Conservation (phyloP, 139 green algal species). For the Dunaliella primolecta region DNA sequence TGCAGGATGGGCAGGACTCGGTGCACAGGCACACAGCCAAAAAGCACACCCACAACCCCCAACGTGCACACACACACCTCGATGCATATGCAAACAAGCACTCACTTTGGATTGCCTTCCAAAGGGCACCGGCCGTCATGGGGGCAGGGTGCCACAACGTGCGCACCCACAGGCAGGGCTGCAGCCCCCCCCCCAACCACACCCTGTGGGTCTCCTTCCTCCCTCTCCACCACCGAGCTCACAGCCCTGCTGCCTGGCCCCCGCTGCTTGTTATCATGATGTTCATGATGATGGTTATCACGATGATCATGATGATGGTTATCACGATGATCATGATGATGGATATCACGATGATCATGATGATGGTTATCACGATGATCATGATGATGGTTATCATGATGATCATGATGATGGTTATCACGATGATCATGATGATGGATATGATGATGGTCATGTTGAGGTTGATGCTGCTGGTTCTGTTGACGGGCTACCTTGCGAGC, state of each 20-base stretch:
- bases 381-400: background rate
- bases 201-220: too few species aligned
- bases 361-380: background rate
- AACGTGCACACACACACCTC: too few species aligned
- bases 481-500: background rate
- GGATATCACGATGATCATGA: background rate
- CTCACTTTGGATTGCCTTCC: background rate
- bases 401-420: background rate
- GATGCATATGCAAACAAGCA: too few species aligned
- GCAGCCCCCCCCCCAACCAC: too few species aligned
- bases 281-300: background rate
- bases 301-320: background rate
- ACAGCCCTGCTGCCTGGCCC: too few species aligned
- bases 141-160: conserved; percentile 79
- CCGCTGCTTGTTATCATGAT: too few species aligned
- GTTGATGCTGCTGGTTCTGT: background rate
- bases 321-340: background rate
- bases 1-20: too few species aligned
- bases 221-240: conserved; percentile 13
- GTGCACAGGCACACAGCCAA: too few species aligned
- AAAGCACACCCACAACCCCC: too few species aligned
- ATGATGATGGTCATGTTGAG: background rate
- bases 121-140: conserved; percentile 80
- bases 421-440: background rate
- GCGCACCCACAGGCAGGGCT: conserved; percentile 22